These are phyloP conservation scores for Coemansia sp. DNA, from an alignment of 192 early-diverging fungal genomes.

Conservation along the genomic window DNA sequence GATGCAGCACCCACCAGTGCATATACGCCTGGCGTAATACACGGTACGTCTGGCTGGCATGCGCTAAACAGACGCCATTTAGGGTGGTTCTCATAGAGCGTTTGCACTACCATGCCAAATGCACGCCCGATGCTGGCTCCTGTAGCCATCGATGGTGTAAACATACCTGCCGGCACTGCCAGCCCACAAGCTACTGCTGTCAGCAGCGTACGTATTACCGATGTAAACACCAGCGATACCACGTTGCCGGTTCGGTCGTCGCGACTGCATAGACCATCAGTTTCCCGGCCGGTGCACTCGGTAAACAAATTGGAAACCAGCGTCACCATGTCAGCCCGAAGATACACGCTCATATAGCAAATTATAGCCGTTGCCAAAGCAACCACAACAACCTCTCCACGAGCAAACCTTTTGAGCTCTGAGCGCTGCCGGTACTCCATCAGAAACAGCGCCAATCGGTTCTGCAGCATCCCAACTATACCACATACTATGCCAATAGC, in stretches of 20 bases:
- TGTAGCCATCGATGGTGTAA: constrained; percentile 84
- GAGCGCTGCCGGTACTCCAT: constrained; percentile 45
- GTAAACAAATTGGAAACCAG: constrained; percentile 59
- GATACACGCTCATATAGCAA: constrained; percentile 51
- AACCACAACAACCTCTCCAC: constrained; percentile 53
- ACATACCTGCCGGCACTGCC: constrained; percentile 76
- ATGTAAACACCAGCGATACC: constrained; percentile 60
- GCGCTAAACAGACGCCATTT: constrained; percentile 63
- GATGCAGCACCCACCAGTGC: constrained; percentile 84
- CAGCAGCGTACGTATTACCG: constrained; percentile 61
- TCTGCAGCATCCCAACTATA: constrained; percentile 39
- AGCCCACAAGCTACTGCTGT: constrained; percentile 72
- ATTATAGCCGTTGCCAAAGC: constrained; percentile 48
- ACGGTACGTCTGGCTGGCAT: constrained; percentile 73
- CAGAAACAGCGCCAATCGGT: constrained; percentile 33
- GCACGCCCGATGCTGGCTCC: constrained; percentile 92
- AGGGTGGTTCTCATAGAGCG: constrained; percentile 54
- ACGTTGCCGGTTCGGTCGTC: constrained; percentile 26
- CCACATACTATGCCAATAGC: constrained; percentile 76
- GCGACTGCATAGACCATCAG: constrained; percentile 49
- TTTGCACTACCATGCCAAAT: constrained; percentile 79
- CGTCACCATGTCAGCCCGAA: constrained; percentile 54
- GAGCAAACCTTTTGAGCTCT: constrained; percentile 44
- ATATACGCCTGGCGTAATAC: constrained; percentile 80
- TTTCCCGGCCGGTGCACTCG: constrained; percentile 51